Conservation (phyloP, 331 rosid genomes). For the Phaseolus coccineus region DNA sequence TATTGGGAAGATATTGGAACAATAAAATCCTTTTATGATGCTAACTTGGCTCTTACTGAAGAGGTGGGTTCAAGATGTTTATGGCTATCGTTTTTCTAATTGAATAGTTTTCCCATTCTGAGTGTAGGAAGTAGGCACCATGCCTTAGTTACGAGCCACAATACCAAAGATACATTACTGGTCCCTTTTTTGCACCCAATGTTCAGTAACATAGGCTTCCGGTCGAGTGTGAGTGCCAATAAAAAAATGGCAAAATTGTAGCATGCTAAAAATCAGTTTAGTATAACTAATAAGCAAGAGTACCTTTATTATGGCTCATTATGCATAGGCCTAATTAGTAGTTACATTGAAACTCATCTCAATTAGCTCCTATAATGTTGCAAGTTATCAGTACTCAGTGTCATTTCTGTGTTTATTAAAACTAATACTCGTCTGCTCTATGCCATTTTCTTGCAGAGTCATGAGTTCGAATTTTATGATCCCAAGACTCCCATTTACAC, state of each 20-base stretch:
- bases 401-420: constrained; percentile 33
- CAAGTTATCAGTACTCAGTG: constrained; percentile 14
- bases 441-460: constrained; percentile 63
- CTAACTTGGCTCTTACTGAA: constrained; percentile 89
- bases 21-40: constrained; percentile 81
- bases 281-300: neutral
- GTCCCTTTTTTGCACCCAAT: neutral
- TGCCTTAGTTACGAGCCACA: constrained; percentile 6
- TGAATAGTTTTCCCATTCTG: neutral
- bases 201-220: neutral
- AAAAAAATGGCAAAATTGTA: neutral
- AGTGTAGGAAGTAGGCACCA: neutral
- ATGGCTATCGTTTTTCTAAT: neutral
- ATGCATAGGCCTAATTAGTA: neutral
- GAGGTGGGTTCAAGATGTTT: constrained; percentile 64
- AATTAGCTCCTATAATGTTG: neutral
- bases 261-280: neutral
- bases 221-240: neutral
- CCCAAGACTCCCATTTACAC: constrained; percentile 97
- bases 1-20: constrained; percentile 99
- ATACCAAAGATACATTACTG: neutral
- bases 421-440: constrained; percentile 29
- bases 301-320: constrained; percentile 3
- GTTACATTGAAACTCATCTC: neutral
- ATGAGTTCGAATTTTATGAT: constrained; percentile 81